Base-by-base conservation (phyloP, 192 early-diverging fungal species). In the Chytriomyces sp. region DNA sequence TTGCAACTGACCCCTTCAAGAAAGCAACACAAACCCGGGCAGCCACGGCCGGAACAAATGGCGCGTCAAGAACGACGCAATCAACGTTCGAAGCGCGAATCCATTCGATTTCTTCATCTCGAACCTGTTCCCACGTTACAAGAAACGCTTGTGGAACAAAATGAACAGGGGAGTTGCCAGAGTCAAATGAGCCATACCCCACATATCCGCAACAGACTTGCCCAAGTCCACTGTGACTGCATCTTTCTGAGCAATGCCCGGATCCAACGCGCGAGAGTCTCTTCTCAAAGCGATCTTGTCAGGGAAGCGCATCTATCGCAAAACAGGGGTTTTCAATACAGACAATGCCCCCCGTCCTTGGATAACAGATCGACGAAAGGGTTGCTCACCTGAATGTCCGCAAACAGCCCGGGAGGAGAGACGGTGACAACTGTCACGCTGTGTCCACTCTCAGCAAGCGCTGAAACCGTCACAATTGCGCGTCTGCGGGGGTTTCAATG, bases 201-300 rank as follows among this genome's bases (percentile, higher is more conserved):
- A 23, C 46, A 73, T 50, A 5, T 61, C 76, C 0, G 13, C 61
- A 71, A 80, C 77, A 11, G 79, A 82, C 67, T 60, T 73, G 20
- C 76, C 81, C 9, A 75, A 64, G 71, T 86, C 84, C 11, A 88
- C 81, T 16, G 81, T 85, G 44, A 87, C 82, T 0, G 86, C 79
- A 64, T 87, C 83, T 47, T 69, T 78, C 72, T 87, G 83, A 5
- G 80, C 64, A 6, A 83, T 80, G 13, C 80, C 80, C 11, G 79
- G 84, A 63, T 83, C 79, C 45, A 83, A 24, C 2, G 68, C 66
- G 49, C 45, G 18, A 18, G 78, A 79, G 23, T 35, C 24, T 45
- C 49, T 43, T 7, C 20, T 16, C 7, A 46, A 16, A 48, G 53
- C 59, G 20, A 61, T 46, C 44, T 6, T 13, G 9, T 13, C 16